Percentiles rank a stretch among this genome's conserved stretches.
Conservation (phyloP, 106 monocot genomes). For the Xerophyta viscosa region DNA sequence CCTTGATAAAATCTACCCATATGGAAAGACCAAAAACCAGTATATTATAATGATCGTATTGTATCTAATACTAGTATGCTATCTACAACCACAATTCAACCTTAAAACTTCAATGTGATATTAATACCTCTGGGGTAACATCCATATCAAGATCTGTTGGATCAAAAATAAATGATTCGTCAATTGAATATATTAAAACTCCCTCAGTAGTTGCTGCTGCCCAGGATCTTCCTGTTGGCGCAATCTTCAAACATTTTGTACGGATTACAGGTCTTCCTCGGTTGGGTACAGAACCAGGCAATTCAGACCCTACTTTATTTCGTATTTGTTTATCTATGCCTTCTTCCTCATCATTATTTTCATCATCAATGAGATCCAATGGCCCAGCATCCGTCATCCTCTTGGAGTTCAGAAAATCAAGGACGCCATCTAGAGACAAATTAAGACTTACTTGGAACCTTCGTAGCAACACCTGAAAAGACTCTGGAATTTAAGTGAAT, state of each 20-base stretch:
- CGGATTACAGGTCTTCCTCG: conserved; percentile 65
- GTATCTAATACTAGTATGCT: no score
- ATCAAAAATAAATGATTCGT: conserved; percentile 92
- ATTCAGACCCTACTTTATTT: conserved; percentile 40
- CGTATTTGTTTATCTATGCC: conserved; percentile 67
- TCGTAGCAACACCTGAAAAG: conserved; percentile 67
- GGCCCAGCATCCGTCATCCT: conserved; percentile 94
- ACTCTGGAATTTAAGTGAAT: no score
- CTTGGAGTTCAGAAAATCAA: conserved; percentile 92
- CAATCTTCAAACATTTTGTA: conserved; percentile 81
- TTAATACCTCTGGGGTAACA: conserved; percentile 86
- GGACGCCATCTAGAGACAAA: conserved; percentile 87
- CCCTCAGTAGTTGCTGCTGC: conserved; percentile 98
- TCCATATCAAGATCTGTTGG: conserved; percentile 93
- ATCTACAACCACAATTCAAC: no score
- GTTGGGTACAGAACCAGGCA: conserved; percentile 73
- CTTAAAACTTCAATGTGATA: neutral
- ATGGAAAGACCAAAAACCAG: no score
- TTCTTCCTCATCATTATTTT: conserved; percentile 68
- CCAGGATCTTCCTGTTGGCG: conserved; percentile 95
- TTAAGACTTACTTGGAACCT: conserved; percentile 88
- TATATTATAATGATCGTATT: no score
- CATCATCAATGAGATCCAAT: conserved; percentile 91
- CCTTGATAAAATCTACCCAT: no score
- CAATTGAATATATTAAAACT: conserved; percentile 81